Percentiles rank a stretch among this genome's conserved stretches.
These are phyloP conservation scores for Combretum micranthum DNA, from an alignment of 345 rosid genomes.

Conservation along the genomic window DNA sequence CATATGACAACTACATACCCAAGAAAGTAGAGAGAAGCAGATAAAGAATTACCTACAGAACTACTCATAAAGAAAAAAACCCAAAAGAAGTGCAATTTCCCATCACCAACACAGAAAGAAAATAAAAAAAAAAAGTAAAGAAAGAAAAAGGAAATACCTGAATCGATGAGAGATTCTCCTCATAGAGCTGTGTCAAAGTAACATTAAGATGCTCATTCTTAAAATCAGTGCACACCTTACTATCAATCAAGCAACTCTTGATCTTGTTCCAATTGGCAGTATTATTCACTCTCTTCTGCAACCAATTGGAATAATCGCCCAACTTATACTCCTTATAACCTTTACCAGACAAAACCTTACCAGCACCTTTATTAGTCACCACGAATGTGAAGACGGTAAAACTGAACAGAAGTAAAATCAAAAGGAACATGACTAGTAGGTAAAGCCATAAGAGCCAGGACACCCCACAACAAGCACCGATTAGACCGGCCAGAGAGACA, in stretches of 20 bases:
- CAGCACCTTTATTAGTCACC: conserved; percentile 24
- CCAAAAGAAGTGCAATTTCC: background rate
- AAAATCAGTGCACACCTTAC: conserved; percentile 15
- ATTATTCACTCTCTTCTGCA: conserved; percentile 14
- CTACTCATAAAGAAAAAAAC: background rate
- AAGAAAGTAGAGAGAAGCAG: too few species aligned
- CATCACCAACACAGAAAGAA: background rate
- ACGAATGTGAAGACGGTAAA: conserved; percentile 23
- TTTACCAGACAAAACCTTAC: conserved; percentile 8
- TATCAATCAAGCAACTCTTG: conserved; percentile 20
- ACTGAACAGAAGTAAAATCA: conserved; percentile 17
- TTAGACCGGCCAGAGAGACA: conserved; percentile 18
- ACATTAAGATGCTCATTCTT: background rate
- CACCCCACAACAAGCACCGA: conserved; percentile 26
- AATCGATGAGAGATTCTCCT: conserved; percentile 12
- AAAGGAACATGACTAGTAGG: conserved; percentile 24
- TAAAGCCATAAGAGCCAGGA: conserved; percentile 16
- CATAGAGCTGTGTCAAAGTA: conserved; percentile 7
- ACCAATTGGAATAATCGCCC: conserved; percentile 23
- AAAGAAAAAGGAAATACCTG: conserved; percentile 13
- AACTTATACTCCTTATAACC: conserved; percentile 17
- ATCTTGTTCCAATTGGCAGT: conserved; percentile 21
- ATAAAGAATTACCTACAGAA: background rate
- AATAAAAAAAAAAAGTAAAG: background rate
- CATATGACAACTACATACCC: too few species aligned